These are phyloP conservation scores for Saprolegnia diclina DNA, from an alignment of 352 stramenopile species.

Conservation along the genomic window DNA sequence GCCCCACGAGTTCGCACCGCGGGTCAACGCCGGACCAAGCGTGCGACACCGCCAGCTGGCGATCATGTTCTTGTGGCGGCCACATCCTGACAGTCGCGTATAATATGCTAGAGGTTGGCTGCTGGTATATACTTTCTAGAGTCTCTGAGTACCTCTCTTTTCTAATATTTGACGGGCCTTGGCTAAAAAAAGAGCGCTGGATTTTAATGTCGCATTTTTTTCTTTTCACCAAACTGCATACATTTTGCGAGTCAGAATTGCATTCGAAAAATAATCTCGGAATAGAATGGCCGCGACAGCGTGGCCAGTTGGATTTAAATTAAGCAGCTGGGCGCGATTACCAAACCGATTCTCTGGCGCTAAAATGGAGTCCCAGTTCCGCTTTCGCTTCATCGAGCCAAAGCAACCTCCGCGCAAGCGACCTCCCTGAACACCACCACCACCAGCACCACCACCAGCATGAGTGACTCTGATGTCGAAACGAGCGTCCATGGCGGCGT, in stretches of 20 bases:
- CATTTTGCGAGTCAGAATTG: background rate
- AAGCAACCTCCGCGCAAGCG: too few relatives aligned
- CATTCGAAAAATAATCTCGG: background rate
- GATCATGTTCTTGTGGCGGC: background rate
- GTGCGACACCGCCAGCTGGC: background rate
- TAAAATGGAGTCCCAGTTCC: background rate
- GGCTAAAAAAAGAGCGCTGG: background rate
- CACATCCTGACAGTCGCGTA: background rate
- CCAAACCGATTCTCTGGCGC: background rate
- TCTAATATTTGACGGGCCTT: background rate
- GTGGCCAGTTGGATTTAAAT: background rate
- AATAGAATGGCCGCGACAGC: background rate
- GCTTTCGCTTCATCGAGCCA: background rate
- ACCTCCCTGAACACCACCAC: background rate
- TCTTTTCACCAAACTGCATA: background rate
- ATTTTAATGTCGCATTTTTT: background rate
- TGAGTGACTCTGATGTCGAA: background rate
- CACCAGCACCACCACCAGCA: background rate
- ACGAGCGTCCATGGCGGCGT: background rate
- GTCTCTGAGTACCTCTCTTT: background rate
- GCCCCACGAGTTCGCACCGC: too few relatives aligned
- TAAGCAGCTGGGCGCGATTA: background rate
- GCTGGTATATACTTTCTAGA: background rate
- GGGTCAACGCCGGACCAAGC: too few relatives aligned
- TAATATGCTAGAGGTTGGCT: background rate